These are phyloP conservation scores for Russula griseocarnosa DNA, from an alignment of 768 basidiomycete species.

Conservation along the genomic window DNA sequence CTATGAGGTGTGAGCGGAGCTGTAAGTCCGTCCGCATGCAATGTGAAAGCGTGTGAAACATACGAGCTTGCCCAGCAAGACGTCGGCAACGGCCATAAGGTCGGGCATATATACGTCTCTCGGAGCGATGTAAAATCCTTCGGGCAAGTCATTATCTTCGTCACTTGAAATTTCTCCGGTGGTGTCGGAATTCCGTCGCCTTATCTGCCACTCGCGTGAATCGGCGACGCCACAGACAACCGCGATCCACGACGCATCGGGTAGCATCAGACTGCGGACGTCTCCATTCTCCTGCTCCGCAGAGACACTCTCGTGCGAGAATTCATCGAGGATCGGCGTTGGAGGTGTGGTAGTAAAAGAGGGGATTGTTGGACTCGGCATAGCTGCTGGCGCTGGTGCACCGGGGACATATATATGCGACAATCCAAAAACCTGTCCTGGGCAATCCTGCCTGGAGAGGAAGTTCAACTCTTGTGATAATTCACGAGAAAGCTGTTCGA, in stretches of 20 bases:
- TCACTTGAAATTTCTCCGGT: constrained; percentile 27
- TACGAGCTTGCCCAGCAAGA: constrained; percentile 73
- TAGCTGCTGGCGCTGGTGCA: constrained; percentile 26
- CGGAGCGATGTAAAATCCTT: constrained; percentile 71
- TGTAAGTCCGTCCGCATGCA: background rate
- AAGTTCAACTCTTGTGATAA: constrained; percentile 20
- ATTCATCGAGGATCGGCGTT: constrained; percentile 31
- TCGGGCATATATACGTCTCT: constrained; percentile 81
- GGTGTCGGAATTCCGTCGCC: constrained; percentile 32
- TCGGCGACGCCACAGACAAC: constrained; percentile 73
- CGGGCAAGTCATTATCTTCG: constrained; percentile 47
- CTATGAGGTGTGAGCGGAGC: constrained; percentile 36
- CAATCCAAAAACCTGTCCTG: constrained; percentile 37
- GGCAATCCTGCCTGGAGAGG: background rate
- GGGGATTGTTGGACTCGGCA: constrained; percentile 28
- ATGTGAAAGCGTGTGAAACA: constrained; percentile 29
- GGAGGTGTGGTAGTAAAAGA: constrained; percentile 31
- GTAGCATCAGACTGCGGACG: constrained; percentile 44
- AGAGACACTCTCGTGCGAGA: constrained; percentile 23
- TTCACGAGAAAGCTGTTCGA: background rate
- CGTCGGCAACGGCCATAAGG: constrained; percentile 67
- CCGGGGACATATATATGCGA: constrained; percentile 54
- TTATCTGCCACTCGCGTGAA: constrained; percentile 43
- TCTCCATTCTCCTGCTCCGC: constrained; percentile 30
- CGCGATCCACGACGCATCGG: constrained; percentile 71